Evolutionary conservation across 1,284 basidiomycete species (phyloP).

Genomic region (Ceratobasidium sp.): DNA sequence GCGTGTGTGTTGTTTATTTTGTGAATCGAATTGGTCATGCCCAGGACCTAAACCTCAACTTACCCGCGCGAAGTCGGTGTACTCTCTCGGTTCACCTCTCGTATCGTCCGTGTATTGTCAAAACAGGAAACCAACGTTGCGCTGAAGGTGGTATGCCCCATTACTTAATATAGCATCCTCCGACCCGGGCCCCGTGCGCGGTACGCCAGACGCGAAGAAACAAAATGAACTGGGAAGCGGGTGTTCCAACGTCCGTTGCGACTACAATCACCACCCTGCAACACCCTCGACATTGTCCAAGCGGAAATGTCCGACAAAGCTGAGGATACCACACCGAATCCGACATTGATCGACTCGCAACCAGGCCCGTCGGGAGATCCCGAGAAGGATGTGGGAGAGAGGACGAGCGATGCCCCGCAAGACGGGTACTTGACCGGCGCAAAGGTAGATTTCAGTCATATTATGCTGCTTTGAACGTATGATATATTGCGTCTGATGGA

Average conservation of each 20-base stretch:
- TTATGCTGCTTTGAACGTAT: not conserved
- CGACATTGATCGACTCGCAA: not conserved
- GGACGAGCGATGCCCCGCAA: not conserved
- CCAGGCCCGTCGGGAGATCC: not conserved
- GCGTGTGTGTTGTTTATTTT: not conserved
- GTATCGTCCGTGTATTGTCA: too few species aligned
- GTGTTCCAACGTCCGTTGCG: too few species aligned
- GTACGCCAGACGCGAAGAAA: not conserved
- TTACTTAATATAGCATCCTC: not conserved
- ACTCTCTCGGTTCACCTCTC: too few species aligned
- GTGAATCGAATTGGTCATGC: not conserved
- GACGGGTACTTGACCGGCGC: slow-evolving; percentile 26
- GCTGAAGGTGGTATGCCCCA: too few species aligned
- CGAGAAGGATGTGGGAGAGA: slow-evolving; percentile 2
- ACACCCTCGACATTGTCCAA: not conserved
- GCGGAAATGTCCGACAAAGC: slow-evolving; percentile 3
- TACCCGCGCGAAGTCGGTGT: too few species aligned
- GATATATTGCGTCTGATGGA: not conserved
- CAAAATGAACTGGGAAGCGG: not conserved
- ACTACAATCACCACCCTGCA: not conserved
- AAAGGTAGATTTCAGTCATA: slow-evolving; percentile 4
- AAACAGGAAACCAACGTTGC: too few species aligned
- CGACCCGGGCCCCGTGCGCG: slow-evolving; percentile 16
- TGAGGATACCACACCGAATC: not conserved
- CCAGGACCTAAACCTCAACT: too few species aligned